Percentiles rank a stretch among this genome's conserved stretches.
Conservation (phyloP, 1,284 basidiomycete species). For the Apiotrichum porosum region DNA sequence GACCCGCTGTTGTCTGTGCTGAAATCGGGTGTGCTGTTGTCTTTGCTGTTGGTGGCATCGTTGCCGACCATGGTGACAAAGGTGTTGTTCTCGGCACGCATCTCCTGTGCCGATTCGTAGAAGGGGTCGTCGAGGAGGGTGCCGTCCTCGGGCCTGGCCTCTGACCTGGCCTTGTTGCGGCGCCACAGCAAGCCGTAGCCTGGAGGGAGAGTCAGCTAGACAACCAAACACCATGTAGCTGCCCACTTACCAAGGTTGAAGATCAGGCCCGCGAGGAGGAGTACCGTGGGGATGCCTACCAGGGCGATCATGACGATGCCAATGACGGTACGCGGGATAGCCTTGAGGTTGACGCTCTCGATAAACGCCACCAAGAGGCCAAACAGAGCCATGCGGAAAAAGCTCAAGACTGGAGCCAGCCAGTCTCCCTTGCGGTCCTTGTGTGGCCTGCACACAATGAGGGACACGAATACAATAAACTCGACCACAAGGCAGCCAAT, state of each 20-base stretch:
- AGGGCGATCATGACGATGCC: slow-evolving; percentile 46
- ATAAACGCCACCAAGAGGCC: slow-evolving; percentile 48
- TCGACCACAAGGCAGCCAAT: slow-evolving; percentile 67
- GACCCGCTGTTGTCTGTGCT: too few relatives aligned
- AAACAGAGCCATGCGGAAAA: slow-evolving; percentile 41
- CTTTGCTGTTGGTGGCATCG: too few relatives aligned
- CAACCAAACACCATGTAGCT: slow-evolving; percentile 58
- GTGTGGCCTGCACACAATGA: slow-evolving; percentile 54
- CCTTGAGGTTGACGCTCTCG: slow-evolving; percentile 32
- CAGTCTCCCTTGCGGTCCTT: slow-evolving; percentile 48
- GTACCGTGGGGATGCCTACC: slow-evolving; percentile 43
- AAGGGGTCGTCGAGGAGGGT: slow-evolving; percentile 34
- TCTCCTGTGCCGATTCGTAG: too few relatives aligned
- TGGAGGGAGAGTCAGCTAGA: background rate
- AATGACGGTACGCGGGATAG: slow-evolving; percentile 44
- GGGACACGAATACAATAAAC: slow-evolving; percentile 55
- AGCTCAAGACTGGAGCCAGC: slow-evolving; percentile 34
- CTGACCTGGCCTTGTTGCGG: slow-evolving; percentile 18
- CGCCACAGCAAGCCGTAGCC: slow-evolving; percentile 45
- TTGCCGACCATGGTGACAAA: too few relatives aligned
- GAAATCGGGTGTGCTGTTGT: too few relatives aligned
- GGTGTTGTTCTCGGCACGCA: too few relatives aligned
- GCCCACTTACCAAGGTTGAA: too few relatives aligned
- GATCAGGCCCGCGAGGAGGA: slow-evolving; percentile 74
- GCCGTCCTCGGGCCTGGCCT: slow-evolving; percentile 39